phyloP scores from a whole-genome alignment of 2,329 filamentous ascomycete species.

The Cladosporium sp. region DNA sequence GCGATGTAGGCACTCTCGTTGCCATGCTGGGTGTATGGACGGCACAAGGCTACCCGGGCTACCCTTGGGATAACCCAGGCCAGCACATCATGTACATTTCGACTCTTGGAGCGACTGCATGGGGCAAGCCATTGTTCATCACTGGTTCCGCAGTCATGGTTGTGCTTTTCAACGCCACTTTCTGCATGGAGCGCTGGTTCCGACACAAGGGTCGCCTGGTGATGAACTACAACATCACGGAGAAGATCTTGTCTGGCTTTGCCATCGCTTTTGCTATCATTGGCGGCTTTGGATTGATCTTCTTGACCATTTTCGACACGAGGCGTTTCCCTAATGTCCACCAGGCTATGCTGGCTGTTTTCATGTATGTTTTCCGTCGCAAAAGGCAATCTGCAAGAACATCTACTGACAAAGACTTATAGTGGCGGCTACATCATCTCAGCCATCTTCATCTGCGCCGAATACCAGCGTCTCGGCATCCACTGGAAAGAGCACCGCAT shows the following conservation, averaged over 20 bases:
- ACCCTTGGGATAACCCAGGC: conserved; percentile 59
- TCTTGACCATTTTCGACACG: conserved; percentile 85
- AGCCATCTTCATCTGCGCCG: conserved; percentile 84
- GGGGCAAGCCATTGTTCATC: conserved; percentile 77
- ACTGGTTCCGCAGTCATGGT: conserved; percentile 70
- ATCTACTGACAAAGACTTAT: not conserved
- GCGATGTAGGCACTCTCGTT: conserved; percentile 60
- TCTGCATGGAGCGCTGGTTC: conserved; percentile 80
- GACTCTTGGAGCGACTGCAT: conserved; percentile 58
- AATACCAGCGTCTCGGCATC: conserved; percentile 83
- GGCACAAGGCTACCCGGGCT: conserved; percentile 57
- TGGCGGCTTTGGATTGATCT: conserved; percentile 78
- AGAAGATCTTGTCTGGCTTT: conserved; percentile 64
- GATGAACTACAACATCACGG: conserved; percentile 66
- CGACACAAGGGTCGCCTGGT: conserved; percentile 78
- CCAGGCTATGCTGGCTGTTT: conserved; percentile 75
- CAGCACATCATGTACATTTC: conserved; percentile 62
- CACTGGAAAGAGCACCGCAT: conserved; percentile 75
- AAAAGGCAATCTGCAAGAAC: not conserved
- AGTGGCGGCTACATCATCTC: conserved; percentile 75
- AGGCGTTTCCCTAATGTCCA: conserved; percentile 67
- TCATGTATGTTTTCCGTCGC: conserved; percentile 59
- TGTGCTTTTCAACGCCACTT: conserved; percentile 77
- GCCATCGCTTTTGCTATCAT: conserved; percentile 69
- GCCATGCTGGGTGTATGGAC: conserved; percentile 72